Percentiles rank a stretch among this genome's conserved stretches.
These are phyloP conservation scores for Amanita polypyramis DNA, from an alignment of 768 basidiomycete genomes.

Conservation along the genomic window DNA sequence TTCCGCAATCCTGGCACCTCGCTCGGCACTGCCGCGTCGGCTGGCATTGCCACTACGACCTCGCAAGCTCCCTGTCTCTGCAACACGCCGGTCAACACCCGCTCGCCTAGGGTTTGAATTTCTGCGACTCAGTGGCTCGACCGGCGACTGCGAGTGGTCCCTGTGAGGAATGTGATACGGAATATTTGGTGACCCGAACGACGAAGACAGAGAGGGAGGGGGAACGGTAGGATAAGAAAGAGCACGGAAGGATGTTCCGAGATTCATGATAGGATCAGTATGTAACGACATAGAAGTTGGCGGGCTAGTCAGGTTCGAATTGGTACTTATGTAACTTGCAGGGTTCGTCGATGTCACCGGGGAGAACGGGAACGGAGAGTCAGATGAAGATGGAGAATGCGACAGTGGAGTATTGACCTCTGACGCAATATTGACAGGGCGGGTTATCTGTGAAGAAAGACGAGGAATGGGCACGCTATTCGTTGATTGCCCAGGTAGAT, in stretches of 20 bases:
- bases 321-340: slow-evolving; percentile 43
- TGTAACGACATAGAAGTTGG: slow-evolving; percentile 51
- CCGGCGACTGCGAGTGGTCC: slow-evolving; percentile 40
- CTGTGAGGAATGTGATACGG: slow-evolving; percentile 34
- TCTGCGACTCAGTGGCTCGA: slow-evolving; percentile 44
- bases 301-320: slow-evolving; percentile 65
- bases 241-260: slow-evolving; percentile 24
- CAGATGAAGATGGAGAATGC: slow-evolving; percentile 53
- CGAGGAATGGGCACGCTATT: slow-evolving; percentile 71
- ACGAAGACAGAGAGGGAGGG: slow-evolving; percentile 71
- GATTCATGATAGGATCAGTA: slow-evolving; percentile 26
- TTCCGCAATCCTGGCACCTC: slow-evolving; percentile 57
- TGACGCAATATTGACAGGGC: slow-evolving; percentile 36
- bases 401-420: slow-evolving; percentile 54
- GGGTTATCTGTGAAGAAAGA: slow-evolving; percentile 51
- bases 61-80: slow-evolving; percentile 22
- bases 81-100: slow-evolving; percentile 22
- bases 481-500: slow-evolving; percentile 21
- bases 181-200: slow-evolving; percentile 61
- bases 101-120: slow-evolving; percentile 34
- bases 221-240: slow-evolving; percentile 78
- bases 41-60: slow-evolving; percentile 30
- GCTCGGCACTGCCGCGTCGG: slow-evolving; percentile 48
- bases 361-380: slow-evolving; percentile 62
- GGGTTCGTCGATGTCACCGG: slow-evolving; percentile 43